Conservation (phyloP, 495 filamentous ascomycete species). For the Cetradonia linearis region DNA sequence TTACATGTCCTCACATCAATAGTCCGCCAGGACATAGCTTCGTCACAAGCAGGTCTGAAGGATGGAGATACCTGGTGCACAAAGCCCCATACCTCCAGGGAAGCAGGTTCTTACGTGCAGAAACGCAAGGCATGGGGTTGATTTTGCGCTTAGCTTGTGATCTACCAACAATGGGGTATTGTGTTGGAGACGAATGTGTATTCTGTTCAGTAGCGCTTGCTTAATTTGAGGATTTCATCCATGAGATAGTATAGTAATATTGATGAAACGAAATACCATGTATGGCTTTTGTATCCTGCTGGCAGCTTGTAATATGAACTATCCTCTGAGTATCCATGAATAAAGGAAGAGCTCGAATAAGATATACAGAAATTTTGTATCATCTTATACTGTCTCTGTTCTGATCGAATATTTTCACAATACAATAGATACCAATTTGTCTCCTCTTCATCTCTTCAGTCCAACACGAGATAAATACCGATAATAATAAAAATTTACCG, state of each 20-base stretch:
- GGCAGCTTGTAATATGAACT: not conserved
- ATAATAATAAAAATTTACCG: no score
- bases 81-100: conserved; percentile 19
- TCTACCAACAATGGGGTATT: conserved; percentile 32
- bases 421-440: not conserved
- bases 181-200: conserved; percentile 34
- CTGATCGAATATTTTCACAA: not conserved
- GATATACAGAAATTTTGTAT: not conserved
- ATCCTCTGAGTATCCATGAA: not conserved
- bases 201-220: conserved; percentile 39
- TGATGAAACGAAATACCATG: not conserved
- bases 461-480: not conserved
- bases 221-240: not conserved
- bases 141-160: conserved; percentile 42
- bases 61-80: conserved; percentile 27
- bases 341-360: not conserved
- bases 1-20: conserved; percentile 35
- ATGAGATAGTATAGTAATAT: not conserved
- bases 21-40: conserved; percentile 33
- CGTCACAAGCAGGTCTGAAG: conserved; percentile 36
- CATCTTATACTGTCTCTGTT: not conserved
- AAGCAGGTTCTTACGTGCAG: conserved; percentile 15
- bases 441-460: not conserved
- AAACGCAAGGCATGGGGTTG: conserved; percentile 21
- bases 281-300: not conserved